Evolutionary conservation across 2,329 filamentous ascomycete species (phyloP), one percentile per base, ranked within the genome.

Genomic region (Colletotrichum trifolii): DNA sequence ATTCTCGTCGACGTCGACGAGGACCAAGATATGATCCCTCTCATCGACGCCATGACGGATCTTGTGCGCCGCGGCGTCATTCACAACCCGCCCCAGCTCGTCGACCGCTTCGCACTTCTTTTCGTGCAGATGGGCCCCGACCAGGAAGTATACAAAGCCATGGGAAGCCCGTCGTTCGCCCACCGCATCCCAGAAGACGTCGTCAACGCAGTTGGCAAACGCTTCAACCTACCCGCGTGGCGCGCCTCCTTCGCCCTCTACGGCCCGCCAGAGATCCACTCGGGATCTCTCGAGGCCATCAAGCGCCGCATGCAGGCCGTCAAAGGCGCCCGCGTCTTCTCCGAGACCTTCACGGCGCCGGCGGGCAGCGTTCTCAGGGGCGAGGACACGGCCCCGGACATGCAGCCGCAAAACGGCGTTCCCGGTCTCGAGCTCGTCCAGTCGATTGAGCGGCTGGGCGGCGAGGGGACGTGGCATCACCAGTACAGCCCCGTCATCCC

Each of bases 71-170:
- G 58, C 6, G 46, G 58, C 8, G 62, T 80, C 3, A 66, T 82
- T 13, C 77, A 77, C 40, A 81, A 81, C 50, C 77, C 79, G 0
- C 78, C 79, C 0, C 50, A 54, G 13, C 36, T 54, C 25, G 42
- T 77, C 77, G 4, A 70, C 81, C 12, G 71, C 77, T 0, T 75
- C 78, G 61, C 55, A 69, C 69, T n/a, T 75, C 70, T 39, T 67
- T 15, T 43, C 61, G 25, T 25, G 4, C 39, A 39, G 45, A 58
- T 38, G 1, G 15, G 25, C 9, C 13, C 36, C 36, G 40, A 11
- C 35, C 39, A 53, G 3, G 49, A n/a, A 10, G 6, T 53, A 10
- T 15, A 35, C 9, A 17, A 53, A 34, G 36, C 36, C 8, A 35
- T 53, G 13, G 49, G 49, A n/a, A 9, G 25, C 17, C 17, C 50